Evolutionary conservation across 2,329 filamentous ascomycete species (phyloP).

Genomic region (Alternaria conjuncta): DNA sequence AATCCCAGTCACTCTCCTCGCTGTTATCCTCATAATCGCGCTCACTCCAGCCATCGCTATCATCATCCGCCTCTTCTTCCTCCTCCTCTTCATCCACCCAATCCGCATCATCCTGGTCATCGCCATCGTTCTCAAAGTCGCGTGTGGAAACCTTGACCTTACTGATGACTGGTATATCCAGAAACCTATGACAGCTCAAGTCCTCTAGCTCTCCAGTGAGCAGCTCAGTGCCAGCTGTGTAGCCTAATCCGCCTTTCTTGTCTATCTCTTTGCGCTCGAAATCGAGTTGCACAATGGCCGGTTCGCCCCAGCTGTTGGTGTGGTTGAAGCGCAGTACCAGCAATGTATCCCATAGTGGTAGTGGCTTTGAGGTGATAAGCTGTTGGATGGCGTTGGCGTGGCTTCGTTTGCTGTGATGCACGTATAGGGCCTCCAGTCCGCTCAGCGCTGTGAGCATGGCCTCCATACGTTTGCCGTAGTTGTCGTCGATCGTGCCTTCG

Average conservation of each 20-base stretch:
- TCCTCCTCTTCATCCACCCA: constrained; percentile 3
- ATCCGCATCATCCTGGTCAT: constrained; percentile 1
- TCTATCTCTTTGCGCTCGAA: not conserved
- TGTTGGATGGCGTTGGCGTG: not conserved
- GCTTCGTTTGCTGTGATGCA: not conserved
- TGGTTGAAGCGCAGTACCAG: not conserved
- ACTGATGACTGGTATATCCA: not conserved
- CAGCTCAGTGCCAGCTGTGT: not conserved
- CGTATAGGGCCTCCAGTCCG: not conserved
- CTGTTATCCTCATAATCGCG: constrained; percentile 13
- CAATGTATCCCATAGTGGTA: constrained; percentile 6
- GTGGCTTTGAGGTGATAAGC: not conserved
- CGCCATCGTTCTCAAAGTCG: constrained; percentile 6
- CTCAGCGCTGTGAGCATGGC: constrained; percentile 4
- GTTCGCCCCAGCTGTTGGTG: constrained; percentile 2
- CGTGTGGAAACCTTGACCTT: not conserved
- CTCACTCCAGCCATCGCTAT: constrained; percentile 8
- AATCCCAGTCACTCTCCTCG: constrained; percentile 12
- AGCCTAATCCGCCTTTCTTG: not conserved
- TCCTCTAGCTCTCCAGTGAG: constrained; percentile 1
- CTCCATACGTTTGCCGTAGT: not conserved
- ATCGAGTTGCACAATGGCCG: constrained; percentile 2
- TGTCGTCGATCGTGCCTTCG: not conserved
- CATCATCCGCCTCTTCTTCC: not conserved
- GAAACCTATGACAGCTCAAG: not conserved